Percentiles rank a stretch among this genome's conserved stretches.
These are phyloP conservation scores for Candolleomyces aberdarensis DNA, from an alignment of 768 basidiomycete species.

Conservation along the genomic window DNA sequence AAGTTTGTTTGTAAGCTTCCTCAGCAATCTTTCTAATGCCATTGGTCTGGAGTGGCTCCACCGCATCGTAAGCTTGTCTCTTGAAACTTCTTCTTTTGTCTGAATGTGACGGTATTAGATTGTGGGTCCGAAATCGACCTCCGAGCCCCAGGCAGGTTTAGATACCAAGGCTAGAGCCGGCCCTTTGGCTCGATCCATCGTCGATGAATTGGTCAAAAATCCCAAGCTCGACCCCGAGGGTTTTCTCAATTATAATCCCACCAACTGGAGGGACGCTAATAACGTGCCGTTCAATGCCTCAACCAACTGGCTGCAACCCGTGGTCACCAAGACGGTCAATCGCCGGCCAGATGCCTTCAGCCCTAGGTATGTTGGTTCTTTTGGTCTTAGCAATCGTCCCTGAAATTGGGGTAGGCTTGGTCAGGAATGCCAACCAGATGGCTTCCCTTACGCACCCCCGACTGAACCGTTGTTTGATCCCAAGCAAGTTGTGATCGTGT, in stretches of 20 bases:
- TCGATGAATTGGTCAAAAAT: slow-evolving; percentile 35
- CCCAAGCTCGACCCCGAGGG: slow-evolving; percentile 40
- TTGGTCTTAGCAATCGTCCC: background rate
- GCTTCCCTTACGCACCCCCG: slow-evolving; percentile 33
- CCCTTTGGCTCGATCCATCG: slow-evolving; percentile 49
- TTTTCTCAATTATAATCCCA: slow-evolving; percentile 46
- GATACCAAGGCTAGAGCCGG: slow-evolving; percentile 50
- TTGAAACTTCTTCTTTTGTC: background rate
- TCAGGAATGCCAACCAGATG: slow-evolving; percentile 35
- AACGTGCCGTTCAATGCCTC: slow-evolving; percentile 37
- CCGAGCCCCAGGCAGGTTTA: slow-evolving; percentile 54
- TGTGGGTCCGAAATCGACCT: slow-evolving; percentile 48
- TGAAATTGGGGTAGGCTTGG: slow-evolving; percentile 32
- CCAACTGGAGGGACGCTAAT: slow-evolving; percentile 45
- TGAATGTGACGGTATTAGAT: slow-evolving; percentile 30
- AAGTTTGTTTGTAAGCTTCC: slow-evolving; percentile 19
- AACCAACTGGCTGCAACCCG: slow-evolving; percentile 49
- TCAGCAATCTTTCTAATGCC: background rate
- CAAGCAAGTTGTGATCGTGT: slow-evolving; percentile 51
- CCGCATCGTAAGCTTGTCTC: slow-evolving; percentile 35
- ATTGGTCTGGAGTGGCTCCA: slow-evolving; percentile 36
- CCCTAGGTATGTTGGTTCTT: slow-evolving; percentile 32
- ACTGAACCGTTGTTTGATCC: slow-evolving; percentile 46
- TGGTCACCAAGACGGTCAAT: slow-evolving; percentile 43
- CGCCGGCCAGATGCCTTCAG: slow-evolving; percentile 50